Conservation (phyloP, 1,284 basidiomycete genomes). For the Mycena sp. region DNA sequence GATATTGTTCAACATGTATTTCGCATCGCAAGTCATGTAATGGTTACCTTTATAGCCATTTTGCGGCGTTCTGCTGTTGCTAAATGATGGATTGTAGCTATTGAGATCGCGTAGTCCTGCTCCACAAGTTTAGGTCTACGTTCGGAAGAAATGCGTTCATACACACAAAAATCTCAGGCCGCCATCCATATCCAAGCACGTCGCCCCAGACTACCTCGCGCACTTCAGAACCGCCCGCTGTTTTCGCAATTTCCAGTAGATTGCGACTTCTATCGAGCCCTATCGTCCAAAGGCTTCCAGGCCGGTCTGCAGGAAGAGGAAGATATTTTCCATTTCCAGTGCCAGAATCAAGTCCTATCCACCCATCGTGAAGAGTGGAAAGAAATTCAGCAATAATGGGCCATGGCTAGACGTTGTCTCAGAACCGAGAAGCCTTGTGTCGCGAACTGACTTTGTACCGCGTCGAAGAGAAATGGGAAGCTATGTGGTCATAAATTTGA, state of each 20-base stretch:
- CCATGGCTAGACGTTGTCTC: conserved; percentile 77
- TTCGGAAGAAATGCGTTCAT: conserved; percentile 39
- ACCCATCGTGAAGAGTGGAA: conserved; percentile 75
- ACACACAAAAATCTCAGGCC: conserved; percentile 75
- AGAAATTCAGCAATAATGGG: conserved; percentile 91
- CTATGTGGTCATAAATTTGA: conserved; percentile 90
- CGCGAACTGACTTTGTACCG: conserved; percentile 73
- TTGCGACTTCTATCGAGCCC: conserved; percentile 87
- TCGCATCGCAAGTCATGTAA: no score
- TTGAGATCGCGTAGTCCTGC: conserved; percentile 97
- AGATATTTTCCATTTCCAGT: conserved; percentile 99
- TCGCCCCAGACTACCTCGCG: conserved; percentile 85
- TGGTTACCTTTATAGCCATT: conserved; percentile 74
- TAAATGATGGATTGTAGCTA: conserved; percentile 95
- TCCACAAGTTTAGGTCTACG: neutral
- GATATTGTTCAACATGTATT: conserved; percentile 6
- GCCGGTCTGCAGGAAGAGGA: conserved; percentile 67
- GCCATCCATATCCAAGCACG: conserved; percentile 76
- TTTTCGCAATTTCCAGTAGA: conserved; percentile 78
- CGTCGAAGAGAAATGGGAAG: conserved; percentile 91
- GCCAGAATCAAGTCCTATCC: conserved; percentile 92
- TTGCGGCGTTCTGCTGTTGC: conserved; percentile 79
- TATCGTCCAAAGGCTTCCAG: conserved; percentile 73
- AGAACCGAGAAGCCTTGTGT: conserved; percentile 6
- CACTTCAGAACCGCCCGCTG: conserved; percentile 58